Base-by-base conservation (phyloP, 1,284 basidiomycete genomes). In the Marasmius oreades region DNA sequence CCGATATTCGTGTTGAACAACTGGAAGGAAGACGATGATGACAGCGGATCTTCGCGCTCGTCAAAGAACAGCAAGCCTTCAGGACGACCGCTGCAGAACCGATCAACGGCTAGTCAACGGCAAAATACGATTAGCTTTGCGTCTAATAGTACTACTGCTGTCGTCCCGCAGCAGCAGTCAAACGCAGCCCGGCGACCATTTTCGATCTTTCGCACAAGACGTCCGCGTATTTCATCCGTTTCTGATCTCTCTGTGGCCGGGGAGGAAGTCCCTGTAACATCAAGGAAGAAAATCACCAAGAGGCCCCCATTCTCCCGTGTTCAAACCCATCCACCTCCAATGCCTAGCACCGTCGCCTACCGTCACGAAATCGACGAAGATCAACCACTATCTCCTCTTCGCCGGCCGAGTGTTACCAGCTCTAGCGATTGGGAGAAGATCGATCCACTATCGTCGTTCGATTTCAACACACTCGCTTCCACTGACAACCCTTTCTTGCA, bases 401-500 rank as follows among this genome's bases (percentile, higher is more conserved):
- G 10, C 10, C 4, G 28, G 28, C 28, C 47, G 24, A 33, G 47
- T 31, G 14, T 28, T 26, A 22, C 45, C 1, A 50, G 47, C 31
- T 20, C 20, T 2, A 16, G 39, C 16, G 47, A 50, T 12, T 53
- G 52, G 52, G 52, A 53, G 26, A 53, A 44, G 31, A 28, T 53
- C 8, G 52, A 53, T 34, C 52, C 52, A 7, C 22, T 53, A 28
- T 20, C 52, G 26, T 45, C 52, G 10, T n/a, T 53, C 11, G 52
- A 53, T 45, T 53, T 53, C 26, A 20, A 53, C 28, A 53, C 52
- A 2, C 33, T 53, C 23, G n/a, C 42, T 26, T 44, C 12, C 8
- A 45, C 44, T 26, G 52, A 53, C 10, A 53, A 53, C n/a, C 52
- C 52, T 45, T 53, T 53, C 26, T 26, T 50, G 33, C 47, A 50